Percentiles rank a stretch among this genome's conserved stretches.
phyloP scores from a whole-genome alignment of 768 basidiomycete species.

The Paxillus involutus region DNA sequence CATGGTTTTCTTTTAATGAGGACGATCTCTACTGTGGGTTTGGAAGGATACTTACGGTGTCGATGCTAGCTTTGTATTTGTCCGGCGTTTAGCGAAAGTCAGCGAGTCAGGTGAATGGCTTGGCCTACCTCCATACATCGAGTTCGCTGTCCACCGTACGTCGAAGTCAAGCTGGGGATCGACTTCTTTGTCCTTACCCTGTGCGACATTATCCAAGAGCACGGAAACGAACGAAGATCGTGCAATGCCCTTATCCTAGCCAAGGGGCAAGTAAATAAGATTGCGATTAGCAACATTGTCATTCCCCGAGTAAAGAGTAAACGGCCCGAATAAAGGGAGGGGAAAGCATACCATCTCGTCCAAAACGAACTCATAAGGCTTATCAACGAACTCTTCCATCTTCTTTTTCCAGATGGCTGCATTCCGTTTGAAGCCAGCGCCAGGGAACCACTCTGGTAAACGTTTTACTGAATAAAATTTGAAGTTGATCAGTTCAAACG shows the following conservation, averaged over 20 bases:
- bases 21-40: neutral
- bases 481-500: too few relatives aligned
- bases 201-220: constrained; percentile 43
- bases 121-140: constrained; percentile 59
- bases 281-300: constrained; percentile 1
- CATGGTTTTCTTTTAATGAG: neutral
- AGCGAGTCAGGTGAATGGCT: neutral
- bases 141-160: constrained; percentile 81
- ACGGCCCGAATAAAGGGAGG: constrained; percentile 36
- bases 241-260: constrained; percentile 37
- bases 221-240: constrained; percentile 45
- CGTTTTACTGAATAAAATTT: constrained; percentile 39
- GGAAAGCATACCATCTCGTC: constrained; percentile 48
- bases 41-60: constrained; percentile 47
- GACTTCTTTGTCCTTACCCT: neutral
- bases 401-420: constrained; percentile 61
- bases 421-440: constrained; percentile 62
- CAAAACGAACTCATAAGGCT: constrained; percentile 60
- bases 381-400: constrained; percentile 64
- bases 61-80: constrained; percentile 45
- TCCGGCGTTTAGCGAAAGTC: neutral
- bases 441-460: constrained; percentile 68
- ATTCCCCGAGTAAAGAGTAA: neutral
- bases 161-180: constrained; percentile 55
- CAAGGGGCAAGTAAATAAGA: constrained; percentile 15